Evolutionary conservation across 2,329 filamentous ascomycete genomes (phyloP).

Genomic region (Penicillium carneum): DNA sequence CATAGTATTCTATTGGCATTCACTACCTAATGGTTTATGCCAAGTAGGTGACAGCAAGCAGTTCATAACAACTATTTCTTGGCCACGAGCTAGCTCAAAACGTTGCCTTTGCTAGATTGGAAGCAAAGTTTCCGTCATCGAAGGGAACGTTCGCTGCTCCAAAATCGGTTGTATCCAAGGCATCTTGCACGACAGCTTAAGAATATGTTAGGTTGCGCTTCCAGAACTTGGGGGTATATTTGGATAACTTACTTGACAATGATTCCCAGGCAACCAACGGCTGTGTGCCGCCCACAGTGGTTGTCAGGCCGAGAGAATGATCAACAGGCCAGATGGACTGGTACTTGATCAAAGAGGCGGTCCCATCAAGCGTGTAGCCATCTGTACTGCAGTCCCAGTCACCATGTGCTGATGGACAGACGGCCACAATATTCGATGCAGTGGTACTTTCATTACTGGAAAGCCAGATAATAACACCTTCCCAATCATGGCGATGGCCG

Average conservation of each 20-base stretch:
- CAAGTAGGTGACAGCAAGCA: neutral
- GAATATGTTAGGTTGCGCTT: neutral
- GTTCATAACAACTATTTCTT: too few relatives aligned
- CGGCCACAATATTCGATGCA: constrained; percentile 55
- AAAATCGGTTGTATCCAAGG: constrained; percentile 58
- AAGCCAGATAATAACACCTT: constrained; percentile 63
- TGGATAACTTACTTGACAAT: constrained; percentile 43
- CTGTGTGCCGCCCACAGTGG: constrained; percentile 53
- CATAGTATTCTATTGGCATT: neutral
- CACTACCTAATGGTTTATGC: neutral
- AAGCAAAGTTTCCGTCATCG: constrained; percentile 56
- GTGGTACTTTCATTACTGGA: constrained; percentile 45
- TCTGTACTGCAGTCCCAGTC: constrained; percentile 55
- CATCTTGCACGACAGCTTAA: constrained; percentile 47
- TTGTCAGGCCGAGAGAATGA: constrained; percentile 56
- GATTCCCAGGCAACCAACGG: constrained; percentile 60
- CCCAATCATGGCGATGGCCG: constrained; percentile 65
- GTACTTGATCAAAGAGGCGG: constrained; percentile 58
- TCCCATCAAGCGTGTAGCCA: constrained; percentile 52
- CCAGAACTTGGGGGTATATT: neutral
- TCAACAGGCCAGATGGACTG: constrained; percentile 58
- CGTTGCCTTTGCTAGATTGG: constrained; percentile 52
- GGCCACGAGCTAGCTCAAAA: constrained; percentile 34
- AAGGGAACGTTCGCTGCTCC: constrained; percentile 58
- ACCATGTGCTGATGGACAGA: constrained; percentile 62